Evolutionary conservation across 176 grass and related monocot species (phyloP), one percentile per base, ranked within the genome.

Genomic region (Phyllostachys edulis): DNA sequence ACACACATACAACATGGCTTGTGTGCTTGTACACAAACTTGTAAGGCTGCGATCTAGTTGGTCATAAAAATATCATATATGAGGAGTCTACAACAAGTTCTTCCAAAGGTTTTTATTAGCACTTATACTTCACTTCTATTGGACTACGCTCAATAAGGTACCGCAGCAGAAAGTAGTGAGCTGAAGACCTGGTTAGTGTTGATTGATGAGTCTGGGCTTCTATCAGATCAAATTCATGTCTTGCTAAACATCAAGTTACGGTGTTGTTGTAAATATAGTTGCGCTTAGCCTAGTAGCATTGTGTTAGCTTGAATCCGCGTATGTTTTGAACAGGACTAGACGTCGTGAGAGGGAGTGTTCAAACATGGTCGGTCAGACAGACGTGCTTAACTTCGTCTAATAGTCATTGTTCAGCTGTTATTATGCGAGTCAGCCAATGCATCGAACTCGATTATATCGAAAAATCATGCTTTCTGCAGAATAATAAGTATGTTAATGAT

Each of bases 31-130:
- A 65, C 78, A 64, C 56, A 64, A 27, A 55, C 55, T 54, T 76
- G 55, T n/a, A 86, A 82, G 46, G 79, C 73, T 86, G 74, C 83
- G 26, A 18, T 21, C 38, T 56, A 26, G 70, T 82, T 83, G 66
- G 72, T 57, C 59, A 38, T 73, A 13, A 45, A 21, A 42, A 69
- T 68, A 68, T 76, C 45, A 37, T 20, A 12, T 67, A 36, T 67
- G 26, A 73, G 23, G 72, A 86, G 67, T 73, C 84, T 56, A n/a
- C 71, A 47, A 61, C 5, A 67, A 66, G 46, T 65, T 75, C 21
- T 67, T 45, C 4, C n/a, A 24, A 27, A 13, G 24, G 11, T 27
- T 29, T 60, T 63, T 29, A 63, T 63, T 14, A 63, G 11, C 60
- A 12, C 26, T 9, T n/a, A n/a, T 23, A 9, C 20, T 59, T 10